phyloP scores from a whole-genome alignment of 805 yeast species.

The Candida maesae region DNA sequence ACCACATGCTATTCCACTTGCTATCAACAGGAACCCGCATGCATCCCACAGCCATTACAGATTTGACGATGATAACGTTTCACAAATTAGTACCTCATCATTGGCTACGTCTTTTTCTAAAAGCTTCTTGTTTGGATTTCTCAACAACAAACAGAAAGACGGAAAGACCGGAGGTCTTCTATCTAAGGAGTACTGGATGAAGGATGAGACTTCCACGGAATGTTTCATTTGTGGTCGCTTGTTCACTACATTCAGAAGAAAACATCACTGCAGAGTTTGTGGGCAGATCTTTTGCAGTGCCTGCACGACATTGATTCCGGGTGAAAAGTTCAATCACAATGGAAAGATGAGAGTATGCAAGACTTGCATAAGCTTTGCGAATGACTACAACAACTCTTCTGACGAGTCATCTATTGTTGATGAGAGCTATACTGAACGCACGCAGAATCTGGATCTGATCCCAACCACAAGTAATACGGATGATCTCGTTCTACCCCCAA shows the following conservation, averaged over 20 bases:
- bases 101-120: conserved; percentile 39
- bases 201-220: conserved; percentile 85
- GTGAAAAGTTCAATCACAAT: conserved; percentile 55
- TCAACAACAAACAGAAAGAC: conserved; percentile 30
- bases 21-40: conserved; percentile 16
- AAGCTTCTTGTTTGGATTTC: conserved; percentile 39
- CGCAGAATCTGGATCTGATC: conserved; percentile 16
- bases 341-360: conserved; percentile 77
- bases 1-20: conserved; percentile 15
- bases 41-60: conserved; percentile 17
- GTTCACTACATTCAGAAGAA: conserved; percentile 82
- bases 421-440: conserved; percentile 27
- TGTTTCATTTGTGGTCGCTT: conserved; percentile 79
- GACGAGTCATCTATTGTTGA: conserved; percentile 51
- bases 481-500: conserved; percentile 16
- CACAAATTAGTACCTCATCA: conserved; percentile 37
- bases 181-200: conserved; percentile 87
- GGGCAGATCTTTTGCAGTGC: conserved; percentile 90
- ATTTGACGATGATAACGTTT: conserved; percentile 32
- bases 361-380: conserved; percentile 60
- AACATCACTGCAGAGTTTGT: conserved; percentile 93
- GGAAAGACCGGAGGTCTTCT: conserved; percentile 26
- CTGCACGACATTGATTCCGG: conserved; percentile 72
- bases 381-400: conserved; percentile 69
- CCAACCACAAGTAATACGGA: conserved; percentile 12